Base-by-base conservation (phyloP, 768 basidiomycete species). In the Chiua virens region DNA sequence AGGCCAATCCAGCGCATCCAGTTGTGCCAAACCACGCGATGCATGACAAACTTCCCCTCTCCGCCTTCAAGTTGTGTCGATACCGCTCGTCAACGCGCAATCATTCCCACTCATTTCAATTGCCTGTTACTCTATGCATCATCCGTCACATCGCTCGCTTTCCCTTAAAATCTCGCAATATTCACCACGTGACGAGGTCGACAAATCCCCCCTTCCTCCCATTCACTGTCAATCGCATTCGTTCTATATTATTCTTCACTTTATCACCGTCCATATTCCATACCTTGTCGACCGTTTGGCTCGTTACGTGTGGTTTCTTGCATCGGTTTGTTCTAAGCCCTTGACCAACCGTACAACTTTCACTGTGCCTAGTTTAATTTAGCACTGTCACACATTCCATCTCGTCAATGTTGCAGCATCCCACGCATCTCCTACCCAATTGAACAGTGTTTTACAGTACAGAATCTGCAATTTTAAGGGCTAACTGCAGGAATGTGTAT, bases 211-310 rank as follows among this genome's bases (percentile, higher is more conserved):
- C 74, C 66, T 55, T 67, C 64, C 34, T 17, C 66, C 73, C 74
- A 67, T 56, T 67, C 64, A 60, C 63, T 70, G 63, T 67, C 69
- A 62, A 70, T 72, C 71, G 78, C 77, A 75, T 79, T 80, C 76
- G 73, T 82, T 77, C 76, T 81, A 76, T 82, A 81, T 89, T 89
- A 89, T 89, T 88, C 79, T 81, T 86, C 85, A 85, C 75, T 77
- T 87, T 86, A 88, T 83, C 77, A 72, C 74, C 73, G 72, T 75
- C 69, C 57, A 57, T 53, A 56, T 47, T 54, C 60, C 59, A 52
- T 55, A 60, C 65, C 59, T 62, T 70, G 69, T 71, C 64, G 73
- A 64, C 64, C 63, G 58, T 61, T 63, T 63, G 66, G 63, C 60
- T 55, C 65, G 68, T 70, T 60, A 56, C 68, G 62, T 62, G 66